Evolutionary conservation across 2,329 filamentous ascomycete species (phyloP).

Genomic region (Myriosclerotinia curreyana): DNA sequence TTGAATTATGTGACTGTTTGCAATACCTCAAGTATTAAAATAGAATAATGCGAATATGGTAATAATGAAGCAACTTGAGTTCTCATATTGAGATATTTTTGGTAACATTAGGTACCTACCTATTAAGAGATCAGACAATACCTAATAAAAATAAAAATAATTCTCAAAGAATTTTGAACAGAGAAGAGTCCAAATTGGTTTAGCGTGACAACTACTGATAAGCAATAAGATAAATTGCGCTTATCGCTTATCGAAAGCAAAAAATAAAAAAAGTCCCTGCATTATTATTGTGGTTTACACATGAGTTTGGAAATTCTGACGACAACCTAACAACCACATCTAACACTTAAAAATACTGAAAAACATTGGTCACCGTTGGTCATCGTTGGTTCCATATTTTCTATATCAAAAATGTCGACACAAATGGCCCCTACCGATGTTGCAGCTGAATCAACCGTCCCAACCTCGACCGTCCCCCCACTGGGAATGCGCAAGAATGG

Average conservation of each 20-base stretch:
- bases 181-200: background rate
- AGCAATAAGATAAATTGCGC: background rate
- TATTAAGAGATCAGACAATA: too few species aligned
- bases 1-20: slow-evolving; percentile 1
- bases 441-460: slow-evolving; percentile 12
- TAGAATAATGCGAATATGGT: too few species aligned
- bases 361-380: background rate
- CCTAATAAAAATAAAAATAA: too few species aligned
- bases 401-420: slow-evolving; percentile 30
- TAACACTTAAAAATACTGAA: background rate
- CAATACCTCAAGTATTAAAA: too few species aligned
- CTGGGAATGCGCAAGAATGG: slow-evolving; percentile 79
- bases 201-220: background rate
- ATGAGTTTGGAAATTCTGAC: background rate
- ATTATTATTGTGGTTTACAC: too few species aligned
- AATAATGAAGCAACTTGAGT: too few species aligned
- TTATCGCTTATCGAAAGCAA: background rate
- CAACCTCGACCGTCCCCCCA: slow-evolving; percentile 2
- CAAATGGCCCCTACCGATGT: slow-evolving; percentile 25
- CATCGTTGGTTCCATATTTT: background rate
- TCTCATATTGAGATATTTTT: too few species aligned
- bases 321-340: background rate
- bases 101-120: too few species aligned
- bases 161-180: background rate
- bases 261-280: slow-evolving; percentile 17